phyloP scores from a whole-genome alignment of 2,329 filamentous ascomycete genomes.

The Diaporthe vaccinii region DNA sequence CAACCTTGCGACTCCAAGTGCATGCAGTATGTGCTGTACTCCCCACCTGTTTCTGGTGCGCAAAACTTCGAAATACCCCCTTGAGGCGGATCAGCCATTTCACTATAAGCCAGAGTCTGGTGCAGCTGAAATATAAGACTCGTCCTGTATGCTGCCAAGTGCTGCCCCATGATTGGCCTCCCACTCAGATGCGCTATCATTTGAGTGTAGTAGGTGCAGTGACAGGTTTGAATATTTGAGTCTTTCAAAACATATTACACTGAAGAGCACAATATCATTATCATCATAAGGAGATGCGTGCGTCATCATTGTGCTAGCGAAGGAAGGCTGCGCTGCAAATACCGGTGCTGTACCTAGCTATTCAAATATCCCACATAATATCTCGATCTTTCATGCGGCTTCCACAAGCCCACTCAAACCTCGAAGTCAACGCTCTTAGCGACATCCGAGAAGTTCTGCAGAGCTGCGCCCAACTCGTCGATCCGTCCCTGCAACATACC shows the following conservation, averaged over 20 bases:
- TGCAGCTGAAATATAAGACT: neutral
- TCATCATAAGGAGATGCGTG: neutral
- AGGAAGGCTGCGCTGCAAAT: neutral
- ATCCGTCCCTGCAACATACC: neutral
- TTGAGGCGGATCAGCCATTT: neutral
- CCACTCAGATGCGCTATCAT: neutral
- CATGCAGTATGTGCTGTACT: neutral
- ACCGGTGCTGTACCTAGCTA: neutral
- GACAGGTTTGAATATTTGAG: neutral
- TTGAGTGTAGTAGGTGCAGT: neutral
- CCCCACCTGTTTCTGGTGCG: neutral
- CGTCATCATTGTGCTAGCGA: neutral
- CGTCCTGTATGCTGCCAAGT: neutral
- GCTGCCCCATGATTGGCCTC: neutral
- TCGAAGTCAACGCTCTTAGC: constrained; percentile 23
- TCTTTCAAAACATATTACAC: neutral
- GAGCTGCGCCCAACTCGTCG: constrained; percentile 6
- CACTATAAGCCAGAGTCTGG: neutral
- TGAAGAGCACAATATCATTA: neutral
- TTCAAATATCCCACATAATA: neutral
- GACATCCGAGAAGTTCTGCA: neutral
- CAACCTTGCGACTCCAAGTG: neutral
- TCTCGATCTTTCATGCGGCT: neutral
- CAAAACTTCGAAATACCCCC: neutral
- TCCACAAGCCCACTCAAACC: neutral